phyloP scores from a whole-genome alignment of 2,329 filamentous ascomycete species.

The Didymella keratinophila region DNA sequence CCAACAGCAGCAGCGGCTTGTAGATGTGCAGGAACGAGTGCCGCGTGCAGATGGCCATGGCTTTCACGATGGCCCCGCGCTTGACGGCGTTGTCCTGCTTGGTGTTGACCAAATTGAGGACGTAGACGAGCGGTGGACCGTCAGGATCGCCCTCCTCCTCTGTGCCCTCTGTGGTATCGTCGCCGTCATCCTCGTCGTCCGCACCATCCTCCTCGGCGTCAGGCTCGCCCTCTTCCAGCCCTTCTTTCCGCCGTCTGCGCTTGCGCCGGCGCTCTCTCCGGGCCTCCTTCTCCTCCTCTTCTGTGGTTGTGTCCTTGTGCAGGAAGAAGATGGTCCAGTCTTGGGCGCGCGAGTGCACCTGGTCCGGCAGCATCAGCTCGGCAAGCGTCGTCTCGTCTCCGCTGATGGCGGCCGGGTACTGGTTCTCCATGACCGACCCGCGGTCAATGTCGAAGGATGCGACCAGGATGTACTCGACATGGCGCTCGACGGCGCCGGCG shows the following conservation, averaged over 20 bases:
- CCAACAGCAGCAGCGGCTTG: slow-evolving; percentile 91
- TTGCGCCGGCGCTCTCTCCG: slow-evolving; percentile 64
- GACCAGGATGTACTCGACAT: slow-evolving; percentile 98
- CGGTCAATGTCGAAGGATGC: slow-evolving; percentile 97
- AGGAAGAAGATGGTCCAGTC: slow-evolving; percentile 99
- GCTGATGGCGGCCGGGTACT: slow-evolving; percentile 93
- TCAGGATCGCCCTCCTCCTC: slow-evolving; percentile 68
- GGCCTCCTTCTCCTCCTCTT: slow-evolving; percentile 73
- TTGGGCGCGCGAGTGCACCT: slow-evolving; percentile 91
- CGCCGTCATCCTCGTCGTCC: slow-evolving; percentile 55
- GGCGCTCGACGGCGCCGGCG: slow-evolving; percentile 69
- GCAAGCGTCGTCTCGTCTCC: slow-evolving; percentile 98
- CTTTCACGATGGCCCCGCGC: slow-evolving; percentile 92
- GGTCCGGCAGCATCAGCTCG: slow-evolving; percentile 97
- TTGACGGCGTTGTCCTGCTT: slow-evolving; percentile 94
- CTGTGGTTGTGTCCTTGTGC: slow-evolving; percentile 89
- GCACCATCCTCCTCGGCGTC: slow-evolving; percentile 38
- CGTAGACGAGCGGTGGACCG: slow-evolving; percentile 93
- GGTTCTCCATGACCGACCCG: slow-evolving; percentile 97
- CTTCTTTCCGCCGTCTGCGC: slow-evolving; percentile 54
- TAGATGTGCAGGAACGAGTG: slow-evolving; percentile 99
- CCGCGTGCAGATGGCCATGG: slow-evolving; percentile 98
- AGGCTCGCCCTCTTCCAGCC: slow-evolving; percentile 55
- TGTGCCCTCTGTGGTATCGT: slow-evolving; percentile 60
- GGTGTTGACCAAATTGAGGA: slow-evolving; percentile 96